Conservation (phyloP, 495 filamentous ascomycete species). For the Trichoderma orchidacearum region DNA sequence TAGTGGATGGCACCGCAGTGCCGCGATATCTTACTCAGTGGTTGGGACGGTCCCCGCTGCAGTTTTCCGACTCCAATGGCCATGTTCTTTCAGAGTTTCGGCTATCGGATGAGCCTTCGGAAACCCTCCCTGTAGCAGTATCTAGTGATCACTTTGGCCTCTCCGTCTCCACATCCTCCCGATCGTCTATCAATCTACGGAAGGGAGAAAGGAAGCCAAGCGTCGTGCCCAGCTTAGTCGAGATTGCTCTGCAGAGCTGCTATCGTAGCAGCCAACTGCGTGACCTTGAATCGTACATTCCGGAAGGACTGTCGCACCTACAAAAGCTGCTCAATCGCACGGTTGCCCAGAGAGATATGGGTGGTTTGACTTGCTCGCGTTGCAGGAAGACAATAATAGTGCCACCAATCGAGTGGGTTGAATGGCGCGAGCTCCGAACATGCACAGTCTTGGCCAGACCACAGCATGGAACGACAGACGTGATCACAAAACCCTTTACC, state of each 20-base stretch:
- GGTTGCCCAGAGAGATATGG: background rate
- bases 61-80: constrained; percentile 17
- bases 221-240: constrained; percentile 12
- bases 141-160: background rate
- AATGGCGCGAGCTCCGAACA: constrained; percentile 51
- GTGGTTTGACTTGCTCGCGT: background rate
- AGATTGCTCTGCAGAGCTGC: constrained; percentile 11
- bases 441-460: background rate
- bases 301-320: constrained; percentile 2
- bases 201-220: background rate
- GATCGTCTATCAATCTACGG: background rate
- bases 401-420: background rate
- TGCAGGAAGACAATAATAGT: background rate
- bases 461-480: background rate
- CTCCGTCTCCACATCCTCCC: background rate
- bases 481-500: constrained; percentile 7
- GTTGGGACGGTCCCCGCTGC: constrained; percentile 13
- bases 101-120: background rate
- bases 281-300: constrained; percentile 6
- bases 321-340: background rate
- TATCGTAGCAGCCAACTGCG: constrained; percentile 7
- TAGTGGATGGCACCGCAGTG: background rate
- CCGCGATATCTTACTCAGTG: background rate
- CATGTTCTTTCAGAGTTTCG: constrained; percentile 12
- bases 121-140: constrained; percentile 8